Base-by-base conservation (phyloP, 2,329 filamentous ascomycete species). In the Mariannaea sp. region DNA sequence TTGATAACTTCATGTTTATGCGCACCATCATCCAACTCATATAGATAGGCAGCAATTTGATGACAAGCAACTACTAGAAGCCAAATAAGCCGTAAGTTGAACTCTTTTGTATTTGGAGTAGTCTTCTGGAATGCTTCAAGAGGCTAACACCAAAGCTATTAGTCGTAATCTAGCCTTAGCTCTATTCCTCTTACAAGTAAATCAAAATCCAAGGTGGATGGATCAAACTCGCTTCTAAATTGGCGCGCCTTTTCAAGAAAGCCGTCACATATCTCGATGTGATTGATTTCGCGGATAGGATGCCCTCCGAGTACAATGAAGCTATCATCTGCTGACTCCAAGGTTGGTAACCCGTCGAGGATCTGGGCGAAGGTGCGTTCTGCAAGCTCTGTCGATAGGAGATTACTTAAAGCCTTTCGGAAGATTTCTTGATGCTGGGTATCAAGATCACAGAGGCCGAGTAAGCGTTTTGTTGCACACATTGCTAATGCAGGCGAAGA, bases 71-170 rank as follows among this genome's bases (percentile, higher is more conserved):
- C 29, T 8, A 49, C 41, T 9, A 47, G 33, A 26, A 56, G 40
- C 36, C 46, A 42, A n/a, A 56, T 36, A n/a, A 56, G 43, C 29
- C 53, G 33, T 20, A 55, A 22, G 17, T 50, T 47, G 22, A 47
- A 55, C 6, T 20, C 35, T 35, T 43, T 17, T 16, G 46, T 41
- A 22, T 41, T 46, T 14, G 40, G 19, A 3, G 7, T 8, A 17
- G 49, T 40, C 8, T 27, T 32, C 38, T 52, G 49, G 17, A 45
- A 52, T 12, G 41, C 41, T 7, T 13, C 3, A 13, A 52, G 35
- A 7, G 41, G 10, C 49, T 53, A n/a, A 7, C 6, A 10, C 9
- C 22, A 19, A 22, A 30, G 7, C 4, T 16, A 7, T 22, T 12
- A 12, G 4, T 35, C 3, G 9, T 27, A 32, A 33, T 14, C 20